Percentiles rank a stretch among this genome's conserved stretches.
Conservation (phyloP, 768 basidiomycete genomes). For the Tricholoma hemisulphureum region DNA sequence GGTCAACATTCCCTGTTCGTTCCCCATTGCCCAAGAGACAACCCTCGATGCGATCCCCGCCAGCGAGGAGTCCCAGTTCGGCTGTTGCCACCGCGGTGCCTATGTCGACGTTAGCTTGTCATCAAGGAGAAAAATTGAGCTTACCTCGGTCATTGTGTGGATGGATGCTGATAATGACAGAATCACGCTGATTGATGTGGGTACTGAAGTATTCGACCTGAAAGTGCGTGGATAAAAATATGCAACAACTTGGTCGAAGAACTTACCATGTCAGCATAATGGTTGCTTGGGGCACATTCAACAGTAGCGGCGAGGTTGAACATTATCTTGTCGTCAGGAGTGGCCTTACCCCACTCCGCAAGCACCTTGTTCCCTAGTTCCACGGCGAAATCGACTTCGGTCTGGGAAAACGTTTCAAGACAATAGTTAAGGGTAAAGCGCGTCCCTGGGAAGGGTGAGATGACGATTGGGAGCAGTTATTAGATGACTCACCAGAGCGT, state of each 20-base stretch:
- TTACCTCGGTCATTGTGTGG: conserved; percentile 80
- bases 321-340: conserved; percentile 64
- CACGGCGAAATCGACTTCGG: conserved; percentile 77
- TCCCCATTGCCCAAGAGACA: conserved; percentile 86
- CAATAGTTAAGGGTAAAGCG: conserved; percentile 81
- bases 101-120: conserved; percentile 16
- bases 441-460: conserved; percentile 35
- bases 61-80: conserved; percentile 75
- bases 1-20: conserved; percentile 83
- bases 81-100: conserved; percentile 78
- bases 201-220: conserved; percentile 78
- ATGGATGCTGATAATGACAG: conserved; percentile 69
- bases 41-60: conserved; percentile 81
- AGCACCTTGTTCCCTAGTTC: conserved; percentile 76
- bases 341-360: conserved; percentile 66
- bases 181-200: conserved; percentile 70
- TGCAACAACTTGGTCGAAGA: not conserved
- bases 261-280: conserved; percentile 76
- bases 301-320: conserved; percentile 86
- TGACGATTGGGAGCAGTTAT: not conserved
- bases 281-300: conserved; percentile 80
- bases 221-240: not conserved
- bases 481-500: conserved; percentile 45
- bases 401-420: conserved; percentile 83
- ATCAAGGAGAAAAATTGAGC: conserved; percentile 10